A percentile compares a stretch with the other conserved stretches of the same genome.
These are phyloP conservation scores for Nemophila menziesii DNA, from an alignment of 257 asterid genomes.

Conservation along the genomic window DNA sequence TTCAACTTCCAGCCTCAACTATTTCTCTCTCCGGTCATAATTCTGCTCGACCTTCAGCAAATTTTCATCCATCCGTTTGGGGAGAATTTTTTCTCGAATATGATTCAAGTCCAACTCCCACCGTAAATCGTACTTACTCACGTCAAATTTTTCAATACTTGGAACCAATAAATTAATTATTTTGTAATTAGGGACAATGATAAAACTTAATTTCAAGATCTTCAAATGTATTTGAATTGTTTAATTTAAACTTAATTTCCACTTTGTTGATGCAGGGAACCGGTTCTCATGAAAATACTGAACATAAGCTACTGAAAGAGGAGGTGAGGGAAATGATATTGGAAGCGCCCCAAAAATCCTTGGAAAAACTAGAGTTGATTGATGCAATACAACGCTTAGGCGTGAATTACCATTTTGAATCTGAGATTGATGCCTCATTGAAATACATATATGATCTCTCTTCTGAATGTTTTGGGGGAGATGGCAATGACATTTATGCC, in stretches of 20 bases:
- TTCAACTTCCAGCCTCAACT: not conserved
- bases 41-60: conserved; percentile 2
- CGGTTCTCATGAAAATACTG: not conserved
- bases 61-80: conserved; percentile 5
- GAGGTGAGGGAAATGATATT: not conserved
- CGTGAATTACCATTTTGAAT: conserved; percentile 11
- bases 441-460: not conserved
- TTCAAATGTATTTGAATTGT: too few relatives aligned
- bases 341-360: not conserved
- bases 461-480: not conserved
- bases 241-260: too few relatives aligned
- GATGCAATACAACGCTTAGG: conserved; percentile 13
- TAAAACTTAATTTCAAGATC: not conserved
- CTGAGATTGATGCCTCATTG: conserved; percentile 6
- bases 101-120: conserved; percentile 3
- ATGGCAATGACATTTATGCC: conserved; percentile 1
- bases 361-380: conserved; percentile 2
- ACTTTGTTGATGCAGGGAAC: conserved; percentile 5
- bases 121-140: not conserved
- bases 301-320: conserved; percentile 2
- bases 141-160: not conserved
- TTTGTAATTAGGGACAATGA: not conserved
- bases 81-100: not conserved
- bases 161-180: not conserved
- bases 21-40: not conserved